A percentile compares a stretch with the other conserved stretches of the same genome.
Conservation (phyloP, 257 asterid species). For the Jacaranda copaia region DNA sequence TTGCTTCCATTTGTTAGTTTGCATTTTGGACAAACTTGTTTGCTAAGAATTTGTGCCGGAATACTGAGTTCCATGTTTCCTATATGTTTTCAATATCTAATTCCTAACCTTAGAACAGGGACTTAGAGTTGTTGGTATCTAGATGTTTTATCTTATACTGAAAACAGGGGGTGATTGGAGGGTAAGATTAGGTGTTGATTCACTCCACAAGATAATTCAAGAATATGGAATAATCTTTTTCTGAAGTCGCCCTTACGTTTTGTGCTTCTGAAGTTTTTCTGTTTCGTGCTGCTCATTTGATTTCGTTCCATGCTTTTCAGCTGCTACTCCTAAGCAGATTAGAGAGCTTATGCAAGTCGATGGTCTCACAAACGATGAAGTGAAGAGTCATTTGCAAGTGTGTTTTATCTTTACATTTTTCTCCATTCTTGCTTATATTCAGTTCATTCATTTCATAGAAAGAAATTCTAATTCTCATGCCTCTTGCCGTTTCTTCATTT, state of each 20-base stretch:
- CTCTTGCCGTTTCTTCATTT: constrained; percentile 26
- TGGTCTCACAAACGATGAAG: constrained; percentile 96
- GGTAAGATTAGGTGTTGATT: background rate
- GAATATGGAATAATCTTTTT: constrained; percentile 17
- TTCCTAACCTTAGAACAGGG: background rate
- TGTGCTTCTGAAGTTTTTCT: background rate
- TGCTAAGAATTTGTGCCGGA: constrained; percentile 5
- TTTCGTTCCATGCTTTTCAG: constrained; percentile 51
- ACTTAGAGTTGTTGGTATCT: background rate
- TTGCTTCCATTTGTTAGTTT: constrained; percentile 2
- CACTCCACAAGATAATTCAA: background rate
- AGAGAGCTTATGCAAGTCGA: constrained; percentile 94
- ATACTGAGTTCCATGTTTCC: background rate
- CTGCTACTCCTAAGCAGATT: constrained; percentile 95
- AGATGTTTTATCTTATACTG: background rate
- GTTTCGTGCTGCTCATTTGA: background rate
- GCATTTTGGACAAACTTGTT: background rate
- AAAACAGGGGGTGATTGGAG: too few species aligned
- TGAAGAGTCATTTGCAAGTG: constrained; percentile 95
- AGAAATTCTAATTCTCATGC: background rate
- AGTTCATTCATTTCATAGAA: background rate
- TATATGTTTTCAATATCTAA: constrained; percentile 1
- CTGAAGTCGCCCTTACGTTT: constrained; percentile 18
- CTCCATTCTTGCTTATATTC: too few species aligned
- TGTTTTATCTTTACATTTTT: constrained; percentile 12